phyloP scores from a whole-genome alignment of 1,139 yeast species.

The Suhomyces maxii region DNA sequence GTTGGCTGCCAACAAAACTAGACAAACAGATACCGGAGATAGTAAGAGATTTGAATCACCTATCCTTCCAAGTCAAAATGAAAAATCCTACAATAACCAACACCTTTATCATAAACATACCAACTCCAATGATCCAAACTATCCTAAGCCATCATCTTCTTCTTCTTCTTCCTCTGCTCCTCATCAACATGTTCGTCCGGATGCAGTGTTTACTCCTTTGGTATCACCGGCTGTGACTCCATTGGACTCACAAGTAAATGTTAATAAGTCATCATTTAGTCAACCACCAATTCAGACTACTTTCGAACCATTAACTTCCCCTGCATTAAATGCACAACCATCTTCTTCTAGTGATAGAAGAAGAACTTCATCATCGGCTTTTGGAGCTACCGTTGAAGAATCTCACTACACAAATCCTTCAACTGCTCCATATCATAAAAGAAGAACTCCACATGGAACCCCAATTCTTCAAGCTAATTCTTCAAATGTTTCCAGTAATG shows the following conservation, averaged over 20 bases:
- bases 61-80: constrained; percentile 47
- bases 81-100: constrained; percentile 43
- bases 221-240: constrained; percentile 78
- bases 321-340: constrained; percentile 57
- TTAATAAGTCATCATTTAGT: constrained; percentile 22
- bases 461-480: constrained; percentile 37
- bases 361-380: constrained; percentile 37
- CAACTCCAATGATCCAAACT: constrained; percentile 2
- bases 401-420: constrained; percentile 5
- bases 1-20: constrained; percentile 22
- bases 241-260: constrained; percentile 39
- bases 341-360: constrained; percentile 22
- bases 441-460: constrained; percentile 52
- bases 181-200: constrained; percentile 41
- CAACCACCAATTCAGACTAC: constrained; percentile 35
- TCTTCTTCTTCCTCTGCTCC: constrained; percentile 11
- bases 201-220: constrained; percentile 66
- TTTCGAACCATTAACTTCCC: constrained; percentile 59
- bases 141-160: constrained; percentile 1
- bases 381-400: constrained; percentile 28
- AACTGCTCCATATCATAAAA: constrained; percentile 21
- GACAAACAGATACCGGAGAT: constrained; percentile 9
- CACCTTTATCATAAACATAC: constrained; percentile 42
- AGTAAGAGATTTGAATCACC: constrained; percentile 34
- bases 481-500: constrained; percentile 9